phyloP scores from a whole-genome alignment of 2,329 filamentous ascomycete species.

The Hypoxylon sp. region DNA sequence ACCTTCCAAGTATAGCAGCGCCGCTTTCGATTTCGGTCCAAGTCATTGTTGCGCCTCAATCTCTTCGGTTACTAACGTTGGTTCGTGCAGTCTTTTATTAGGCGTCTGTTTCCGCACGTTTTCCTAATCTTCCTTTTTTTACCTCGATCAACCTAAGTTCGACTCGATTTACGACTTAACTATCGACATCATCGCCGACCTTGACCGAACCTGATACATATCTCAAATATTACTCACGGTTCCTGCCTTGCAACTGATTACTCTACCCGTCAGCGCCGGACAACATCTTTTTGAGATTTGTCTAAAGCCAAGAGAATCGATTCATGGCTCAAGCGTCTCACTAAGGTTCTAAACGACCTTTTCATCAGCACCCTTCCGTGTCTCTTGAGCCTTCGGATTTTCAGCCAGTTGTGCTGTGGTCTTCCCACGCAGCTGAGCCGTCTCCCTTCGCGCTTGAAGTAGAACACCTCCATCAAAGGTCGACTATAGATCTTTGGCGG shows the following conservation, averaged over 20 bases:
- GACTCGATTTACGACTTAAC: background rate
- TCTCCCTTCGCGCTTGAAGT: slow-evolving; percentile 51
- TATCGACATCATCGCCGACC: background rate
- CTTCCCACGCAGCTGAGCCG: slow-evolving; percentile 39
- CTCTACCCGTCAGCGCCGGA: background rate
- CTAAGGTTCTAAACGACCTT: slow-evolving; percentile 46
- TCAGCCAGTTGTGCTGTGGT: slow-evolving; percentile 42
- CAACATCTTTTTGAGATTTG: slow-evolving; percentile 3
- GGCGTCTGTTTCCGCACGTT: slow-evolving; percentile 29
- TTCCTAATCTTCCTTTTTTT: slow-evolving; percentile 21
- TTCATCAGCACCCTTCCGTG: slow-evolving; percentile 19
- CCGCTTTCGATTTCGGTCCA: background rate
- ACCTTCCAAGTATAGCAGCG: background rate
- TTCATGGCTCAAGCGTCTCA: slow-evolving; percentile 51
- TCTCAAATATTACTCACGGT: background rate
- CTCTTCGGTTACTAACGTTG: slow-evolving; percentile 13
- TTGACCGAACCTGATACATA: background rate
- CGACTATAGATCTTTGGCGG: slow-evolving; percentile 42
- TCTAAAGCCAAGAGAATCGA: slow-evolving; percentile 21
- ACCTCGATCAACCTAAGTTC: slow-evolving; percentile 19
- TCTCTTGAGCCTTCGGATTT: slow-evolving; percentile 51
- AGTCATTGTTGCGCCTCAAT: slow-evolving; percentile 16
- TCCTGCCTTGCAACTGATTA: background rate
- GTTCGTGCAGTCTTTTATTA: slow-evolving; percentile 13
- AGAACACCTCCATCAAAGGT: slow-evolving; percentile 48